These are phyloP conservation scores for Rutstroemia sydowiana DNA, from an alignment of 2,329 filamentous ascomycete species.

Conservation along the genomic window DNA sequence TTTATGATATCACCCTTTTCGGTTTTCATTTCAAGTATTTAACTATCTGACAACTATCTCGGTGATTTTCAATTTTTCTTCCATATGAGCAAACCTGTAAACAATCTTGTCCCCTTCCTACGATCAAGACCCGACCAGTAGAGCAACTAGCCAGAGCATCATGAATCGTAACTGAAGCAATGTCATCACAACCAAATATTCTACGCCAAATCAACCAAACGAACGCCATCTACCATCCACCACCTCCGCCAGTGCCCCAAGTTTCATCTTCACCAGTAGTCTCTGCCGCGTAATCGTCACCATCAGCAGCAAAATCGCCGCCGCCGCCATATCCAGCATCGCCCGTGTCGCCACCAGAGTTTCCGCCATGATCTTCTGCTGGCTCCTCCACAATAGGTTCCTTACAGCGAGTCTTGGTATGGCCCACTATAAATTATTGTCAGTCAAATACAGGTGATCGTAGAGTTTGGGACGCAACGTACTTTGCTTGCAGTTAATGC, in stretches of 20 bases:
- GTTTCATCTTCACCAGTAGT: background rate
- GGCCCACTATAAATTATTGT: constrained; percentile 27
- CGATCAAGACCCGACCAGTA: background rate
- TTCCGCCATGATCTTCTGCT: constrained; percentile 20
- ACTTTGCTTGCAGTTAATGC: constrained; percentile 46
- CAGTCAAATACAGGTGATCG: constrained; percentile 9
- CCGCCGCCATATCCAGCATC: constrained; percentile 7
- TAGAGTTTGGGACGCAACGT: constrained; percentile 17
- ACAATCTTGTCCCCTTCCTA: background rate
- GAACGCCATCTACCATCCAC: constrained; percentile 1
- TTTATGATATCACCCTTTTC: background rate
- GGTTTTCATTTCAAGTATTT: constrained; percentile 3
- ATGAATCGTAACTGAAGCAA: background rate
- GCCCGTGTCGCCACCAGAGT: constrained; percentile 11
- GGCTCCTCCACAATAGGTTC: constrained; percentile 23
- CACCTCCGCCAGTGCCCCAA: background rate
- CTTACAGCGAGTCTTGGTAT: constrained; percentile 36
- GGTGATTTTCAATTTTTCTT: background rate
- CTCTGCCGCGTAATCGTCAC: background rate
- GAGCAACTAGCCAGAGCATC: background rate
- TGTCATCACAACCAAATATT: background rate
- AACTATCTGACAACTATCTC: background rate
- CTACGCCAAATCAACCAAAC: background rate
- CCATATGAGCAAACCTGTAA: background rate
- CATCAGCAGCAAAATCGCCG: constrained; percentile 5